Base-by-base conservation (phyloP, 1,284 basidiomycete genomes). In the Cutaneotrichosporon sp. region DNA sequence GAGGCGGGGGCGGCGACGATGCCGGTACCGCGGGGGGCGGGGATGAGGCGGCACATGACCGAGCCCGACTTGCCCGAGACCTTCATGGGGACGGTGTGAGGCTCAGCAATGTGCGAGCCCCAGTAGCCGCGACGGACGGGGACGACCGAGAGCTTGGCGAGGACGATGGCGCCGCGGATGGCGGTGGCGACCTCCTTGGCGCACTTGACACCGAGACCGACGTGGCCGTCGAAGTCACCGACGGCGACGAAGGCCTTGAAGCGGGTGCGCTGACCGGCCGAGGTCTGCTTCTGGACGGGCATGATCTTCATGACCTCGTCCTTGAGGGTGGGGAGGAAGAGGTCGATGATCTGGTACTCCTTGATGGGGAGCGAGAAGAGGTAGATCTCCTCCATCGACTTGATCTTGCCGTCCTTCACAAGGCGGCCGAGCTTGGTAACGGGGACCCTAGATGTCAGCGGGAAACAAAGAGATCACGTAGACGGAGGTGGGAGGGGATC, bases 161-260 rank as follows among this genome's bases (percentile, higher is more conserved):
- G 88, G 82, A 98, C 92, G 84, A 99, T 99, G 72, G 97, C 97
- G 71, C 95, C 95, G 74, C 97, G 94, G 82, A 99, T 98, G 73
- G 97, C 95, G 64, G 95, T 97, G 46, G 97, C 95, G 74, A 99
- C 97, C 86, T 99, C 95, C 87, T 99, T 99, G 75, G 95, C 95
- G 82, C 95, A 98, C 86, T 99, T 99, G 82, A 99, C 95, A 83
- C 95, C 97, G 77, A 99, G 89, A 80, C 95, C 97, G 76, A 99
- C 93, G 82, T 99, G 97, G 62, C 74, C 97, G 79, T 98, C 92
- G 74, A 87, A 92, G 83, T 99, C 97, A 81, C 97, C 97, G 77
- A 99, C 97, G 67, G 97, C 97, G 76, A 99, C 97, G 83, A 98
- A 99, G 38, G 97, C 95, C 86, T 99, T 99, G 89, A 99, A 99